These are phyloP conservation scores for Bipolaris victoriae DNA, from an alignment of 2,329 filamentous ascomycete species.

Conservation along the genomic window DNA sequence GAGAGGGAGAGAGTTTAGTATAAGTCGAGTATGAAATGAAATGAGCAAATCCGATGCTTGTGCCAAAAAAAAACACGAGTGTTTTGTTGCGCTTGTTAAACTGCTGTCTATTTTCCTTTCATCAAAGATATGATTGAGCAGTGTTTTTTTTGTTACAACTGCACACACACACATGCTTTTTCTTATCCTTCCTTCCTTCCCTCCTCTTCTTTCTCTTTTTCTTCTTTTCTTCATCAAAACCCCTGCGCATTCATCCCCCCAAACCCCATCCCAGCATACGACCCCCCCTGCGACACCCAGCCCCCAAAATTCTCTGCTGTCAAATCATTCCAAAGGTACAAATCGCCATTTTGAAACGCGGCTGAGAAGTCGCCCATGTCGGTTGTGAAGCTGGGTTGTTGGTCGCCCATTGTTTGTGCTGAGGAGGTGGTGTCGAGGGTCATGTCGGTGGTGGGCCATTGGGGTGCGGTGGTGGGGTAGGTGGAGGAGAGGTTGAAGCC, in stretches of 20 bases:
- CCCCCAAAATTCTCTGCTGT: conserved; percentile 40
- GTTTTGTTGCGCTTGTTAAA: no score
- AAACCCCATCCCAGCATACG: conserved; percentile 37
- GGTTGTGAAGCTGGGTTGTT: conserved; percentile 23
- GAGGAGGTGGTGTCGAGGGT: conserved; percentile 5
- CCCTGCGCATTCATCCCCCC: conserved; percentile 26
- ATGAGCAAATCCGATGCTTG: no score
- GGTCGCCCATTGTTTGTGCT: conserved; percentile 14
- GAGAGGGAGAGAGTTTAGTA: no score
- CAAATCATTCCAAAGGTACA: conserved; percentile 48
- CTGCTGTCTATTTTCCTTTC: no score
- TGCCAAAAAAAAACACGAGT: no score
- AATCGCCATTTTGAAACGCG: conserved; percentile 45
- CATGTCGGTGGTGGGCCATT: conserved; percentile 14
- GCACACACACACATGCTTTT: no score
- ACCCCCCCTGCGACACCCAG: conserved; percentile 37
- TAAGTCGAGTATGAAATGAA: no score
- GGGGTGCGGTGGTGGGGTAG: conserved; percentile 10
- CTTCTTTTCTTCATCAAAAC: conserved; percentile 11
- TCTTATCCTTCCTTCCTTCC: neutral
- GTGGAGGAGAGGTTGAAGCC: conserved; percentile 20
- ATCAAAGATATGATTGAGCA: no score
- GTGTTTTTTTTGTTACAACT: no score
- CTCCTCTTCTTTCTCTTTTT: neutral
- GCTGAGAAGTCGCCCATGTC: conserved; percentile 43